phyloP scores from a whole-genome alignment of 2,329 filamentous ascomycete genomes.

The Coccinonectria pachysandricola region DNA sequence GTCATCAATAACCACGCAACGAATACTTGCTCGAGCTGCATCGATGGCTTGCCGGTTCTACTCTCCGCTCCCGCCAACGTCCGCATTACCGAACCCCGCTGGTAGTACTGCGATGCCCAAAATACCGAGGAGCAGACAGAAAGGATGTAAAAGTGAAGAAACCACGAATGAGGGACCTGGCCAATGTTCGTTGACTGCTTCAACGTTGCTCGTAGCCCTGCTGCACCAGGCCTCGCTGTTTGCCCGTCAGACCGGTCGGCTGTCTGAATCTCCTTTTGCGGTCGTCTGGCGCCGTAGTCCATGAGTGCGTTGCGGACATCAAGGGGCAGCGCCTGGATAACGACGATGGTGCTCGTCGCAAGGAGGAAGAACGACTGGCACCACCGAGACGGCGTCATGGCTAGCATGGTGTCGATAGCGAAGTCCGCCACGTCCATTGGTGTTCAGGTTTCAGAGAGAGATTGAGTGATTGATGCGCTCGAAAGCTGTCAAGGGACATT shows the following conservation, averaged over 20 bases:
- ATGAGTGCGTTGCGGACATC: conserved; percentile 34
- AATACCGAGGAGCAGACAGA: conserved; percentile 61
- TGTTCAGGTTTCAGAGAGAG: no score
- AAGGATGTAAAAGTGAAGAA: conserved; percentile 74
- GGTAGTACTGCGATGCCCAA: conserved; percentile 59
- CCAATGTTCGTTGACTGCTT: conserved; percentile 22
- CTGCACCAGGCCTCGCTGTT: no score
- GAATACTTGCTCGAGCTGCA: conserved; percentile 51
- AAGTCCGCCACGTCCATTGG: no score
- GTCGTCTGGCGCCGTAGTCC: conserved; percentile 39
- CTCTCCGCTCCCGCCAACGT: conserved; percentile 32
- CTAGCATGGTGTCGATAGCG: no score
- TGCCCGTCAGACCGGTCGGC: no score
- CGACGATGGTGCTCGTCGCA: conserved; percentile 29
- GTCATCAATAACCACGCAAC: conserved; percentile 64
- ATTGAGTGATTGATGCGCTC: no score
- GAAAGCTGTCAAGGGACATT: no score
- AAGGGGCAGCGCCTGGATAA: conserved; percentile 33
- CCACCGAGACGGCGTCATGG: conserved; percentile 20
- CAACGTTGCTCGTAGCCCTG: no score
- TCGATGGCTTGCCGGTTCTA: conserved; percentile 20
- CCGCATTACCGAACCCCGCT: conserved; percentile 42
- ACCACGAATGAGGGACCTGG: conserved; percentile 80
- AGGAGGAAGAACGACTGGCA: conserved; percentile 40
- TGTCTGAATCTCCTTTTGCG: conserved; percentile 14